These are phyloP conservation scores for Erodium maritimum DNA, from an alignment of 345 rosid species.

Conservation along the genomic window DNA sequence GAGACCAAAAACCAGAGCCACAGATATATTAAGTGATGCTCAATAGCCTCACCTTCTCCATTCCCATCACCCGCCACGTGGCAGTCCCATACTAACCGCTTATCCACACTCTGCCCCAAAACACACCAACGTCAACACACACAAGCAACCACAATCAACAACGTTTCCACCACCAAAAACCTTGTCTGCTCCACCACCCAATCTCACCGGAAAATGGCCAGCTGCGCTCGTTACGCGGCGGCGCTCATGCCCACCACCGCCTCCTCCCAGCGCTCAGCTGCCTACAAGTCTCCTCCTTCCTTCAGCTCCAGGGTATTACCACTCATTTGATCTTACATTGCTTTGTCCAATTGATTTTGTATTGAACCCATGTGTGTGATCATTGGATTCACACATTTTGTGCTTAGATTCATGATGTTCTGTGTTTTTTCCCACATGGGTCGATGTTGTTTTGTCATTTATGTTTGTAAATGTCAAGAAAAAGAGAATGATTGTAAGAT, in stretches of 20 bases:
- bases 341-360: background rate
- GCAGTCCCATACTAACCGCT: conserved; percentile 19
- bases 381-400: background rate
- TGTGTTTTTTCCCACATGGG: background rate
- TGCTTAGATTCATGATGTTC: background rate
- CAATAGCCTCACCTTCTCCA: background rate
- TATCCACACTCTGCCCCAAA: conserved; percentile 24
- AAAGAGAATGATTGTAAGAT: too few species aligned
- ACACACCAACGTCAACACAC: background rate
- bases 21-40: conserved; percentile 1
- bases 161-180: background rate
- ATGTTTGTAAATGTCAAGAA: too few species aligned
- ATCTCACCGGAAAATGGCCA: conserved; percentile 40
- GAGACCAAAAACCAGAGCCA: background rate
- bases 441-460: background rate
- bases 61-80: conserved; percentile 22
- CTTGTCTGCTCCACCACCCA: background rate
- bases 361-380: background rate
- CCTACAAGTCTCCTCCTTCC: conserved; percentile 45
- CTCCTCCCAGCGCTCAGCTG: conserved; percentile 64
- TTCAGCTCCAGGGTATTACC: conserved; percentile 50
- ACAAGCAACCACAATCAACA: background rate
- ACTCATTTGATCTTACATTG: background rate
- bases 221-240: conserved; percentile 42
- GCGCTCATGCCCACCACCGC: conserved; percentile 43